A percentile compares a stretch with the other conserved stretches of the same genome.
Conservation (phyloP, 2,329 filamentous ascomycete genomes). For the Botrytis hyacinthi region DNA sequence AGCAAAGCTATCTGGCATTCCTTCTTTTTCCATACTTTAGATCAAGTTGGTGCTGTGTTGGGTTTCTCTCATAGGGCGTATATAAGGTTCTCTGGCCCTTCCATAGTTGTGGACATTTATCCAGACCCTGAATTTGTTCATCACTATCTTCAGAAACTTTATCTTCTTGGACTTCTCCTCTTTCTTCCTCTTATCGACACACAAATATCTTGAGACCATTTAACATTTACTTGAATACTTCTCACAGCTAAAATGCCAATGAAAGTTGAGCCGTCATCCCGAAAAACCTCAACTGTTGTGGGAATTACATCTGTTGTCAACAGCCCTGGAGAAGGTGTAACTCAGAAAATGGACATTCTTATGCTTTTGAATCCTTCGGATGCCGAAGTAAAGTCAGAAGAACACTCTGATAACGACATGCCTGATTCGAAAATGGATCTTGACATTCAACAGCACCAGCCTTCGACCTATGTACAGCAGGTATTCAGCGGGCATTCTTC, state of each 20-base stretch:
- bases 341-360: conserved; percentile 6
- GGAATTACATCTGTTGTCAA: conserved; percentile 13
- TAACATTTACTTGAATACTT: background rate
- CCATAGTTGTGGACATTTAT: background rate
- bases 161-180: background rate
- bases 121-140: background rate
- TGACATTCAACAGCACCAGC: conserved; percentile 2
- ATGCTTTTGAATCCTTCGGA: conserved; percentile 12
- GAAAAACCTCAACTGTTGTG: conserved; percentile 10
- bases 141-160: conserved; percentile 2
- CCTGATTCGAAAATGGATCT: background rate
- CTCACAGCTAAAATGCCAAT: background rate
- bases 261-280: background rate
- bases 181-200: background rate
- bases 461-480: background rate
- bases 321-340: background rate
- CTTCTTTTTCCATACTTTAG: background rate
- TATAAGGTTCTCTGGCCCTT: conserved; percentile 7
- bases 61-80: background rate
- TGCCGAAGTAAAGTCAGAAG: background rate
- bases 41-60: conserved; percentile 17
- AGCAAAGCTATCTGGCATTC: conserved; percentile 5
- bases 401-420: background rate
- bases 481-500: background rate
- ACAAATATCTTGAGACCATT: background rate